Evolutionary conservation across 805 yeast species (phyloP).

Genomic region (Lipomyces spencermartinsiae): DNA sequence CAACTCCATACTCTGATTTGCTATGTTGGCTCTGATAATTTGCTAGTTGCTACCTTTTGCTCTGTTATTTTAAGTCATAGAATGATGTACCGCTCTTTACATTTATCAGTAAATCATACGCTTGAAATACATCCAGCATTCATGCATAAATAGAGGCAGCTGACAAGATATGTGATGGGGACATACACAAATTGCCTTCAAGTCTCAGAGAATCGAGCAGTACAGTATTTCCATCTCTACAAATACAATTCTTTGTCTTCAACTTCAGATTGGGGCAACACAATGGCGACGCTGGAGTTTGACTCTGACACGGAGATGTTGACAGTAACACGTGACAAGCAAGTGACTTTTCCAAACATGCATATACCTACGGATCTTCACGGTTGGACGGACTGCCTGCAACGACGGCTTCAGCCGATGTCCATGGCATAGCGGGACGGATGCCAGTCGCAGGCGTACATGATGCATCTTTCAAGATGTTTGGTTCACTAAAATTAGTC

Average conservation of each 20-base stretch:
- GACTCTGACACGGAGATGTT: conserved; percentile 19
- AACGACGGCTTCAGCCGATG: conserved; percentile 15
- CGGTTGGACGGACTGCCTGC: not conserved
- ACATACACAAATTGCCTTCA: conserved; percentile 35
- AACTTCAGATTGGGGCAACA: conserved; percentile 23
- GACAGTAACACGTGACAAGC: conserved; percentile 16
- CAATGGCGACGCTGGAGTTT: conserved; percentile 22
- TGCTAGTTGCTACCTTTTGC: too few relatives aligned
- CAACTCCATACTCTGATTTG: too few relatives aligned
- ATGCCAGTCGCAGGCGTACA: conserved; percentile 1
- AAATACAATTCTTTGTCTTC: conserved; percentile 16
- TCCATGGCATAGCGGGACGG: conserved; percentile 22
- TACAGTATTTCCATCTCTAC: conserved; percentile 22
- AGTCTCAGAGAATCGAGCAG: conserved; percentile 23
- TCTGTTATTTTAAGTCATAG: too few relatives aligned
- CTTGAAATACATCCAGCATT: too few relatives aligned
- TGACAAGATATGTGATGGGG: conserved; percentile 33
- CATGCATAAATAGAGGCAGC: too few relatives aligned
- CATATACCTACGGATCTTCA: conserved; percentile 34
- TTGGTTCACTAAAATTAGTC: conserved; percentile 11
- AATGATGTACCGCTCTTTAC: too few relatives aligned
- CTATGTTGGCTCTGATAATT: too few relatives aligned
- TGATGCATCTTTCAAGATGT: conserved; percentile 5
- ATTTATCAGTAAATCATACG: too few relatives aligned
- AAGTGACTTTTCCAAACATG: conserved; percentile 16